A percentile compares a stretch with the other conserved stretches of the same genome.
Conservation (phyloP, 805 yeast species). For the Ogataea corticis region DNA sequence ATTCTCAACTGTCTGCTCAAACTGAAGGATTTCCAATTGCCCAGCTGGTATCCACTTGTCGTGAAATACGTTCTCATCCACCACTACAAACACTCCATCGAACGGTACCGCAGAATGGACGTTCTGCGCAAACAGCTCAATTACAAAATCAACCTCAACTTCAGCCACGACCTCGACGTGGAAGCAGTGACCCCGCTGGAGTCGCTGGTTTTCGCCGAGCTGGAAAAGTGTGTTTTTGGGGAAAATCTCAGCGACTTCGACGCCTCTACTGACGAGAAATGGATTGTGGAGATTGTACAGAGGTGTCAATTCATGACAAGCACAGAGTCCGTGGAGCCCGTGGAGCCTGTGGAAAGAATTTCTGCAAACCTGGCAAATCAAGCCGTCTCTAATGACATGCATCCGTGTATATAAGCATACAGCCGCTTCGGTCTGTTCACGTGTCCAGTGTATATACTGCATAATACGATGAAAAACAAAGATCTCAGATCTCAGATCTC, state of each 20-base stretch:
- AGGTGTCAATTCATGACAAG: neutral
- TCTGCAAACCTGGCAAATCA: too few species aligned
- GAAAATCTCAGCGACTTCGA: neutral
- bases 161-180: constrained; percentile 6
- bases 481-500: neutral
- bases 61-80: constrained; percentile 21
- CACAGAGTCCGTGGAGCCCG: too few species aligned
- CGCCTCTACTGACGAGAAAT: constrained; percentile 1
- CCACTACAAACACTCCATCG: constrained; percentile 20
- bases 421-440: neutral
- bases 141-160: constrained; percentile 13
- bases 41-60: constrained; percentile 20
- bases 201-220: neutral
- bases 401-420: neutral
- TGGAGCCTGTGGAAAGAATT: too few species aligned
- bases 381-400: neutral
- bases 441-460: too few species aligned
- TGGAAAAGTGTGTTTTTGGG: constrained; percentile 4
- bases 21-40: constrained; percentile 11
- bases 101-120: constrained; percentile 20
- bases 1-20: constrained; percentile 17
- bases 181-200: constrained; percentile 4
- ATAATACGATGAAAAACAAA: too few species aligned
- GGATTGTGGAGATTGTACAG: constrained; percentile 7
- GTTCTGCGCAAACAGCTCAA: constrained; percentile 18